Base-by-base conservation (phyloP, 2,329 filamentous ascomycete species). In the Aspergillus sp. region DNA sequence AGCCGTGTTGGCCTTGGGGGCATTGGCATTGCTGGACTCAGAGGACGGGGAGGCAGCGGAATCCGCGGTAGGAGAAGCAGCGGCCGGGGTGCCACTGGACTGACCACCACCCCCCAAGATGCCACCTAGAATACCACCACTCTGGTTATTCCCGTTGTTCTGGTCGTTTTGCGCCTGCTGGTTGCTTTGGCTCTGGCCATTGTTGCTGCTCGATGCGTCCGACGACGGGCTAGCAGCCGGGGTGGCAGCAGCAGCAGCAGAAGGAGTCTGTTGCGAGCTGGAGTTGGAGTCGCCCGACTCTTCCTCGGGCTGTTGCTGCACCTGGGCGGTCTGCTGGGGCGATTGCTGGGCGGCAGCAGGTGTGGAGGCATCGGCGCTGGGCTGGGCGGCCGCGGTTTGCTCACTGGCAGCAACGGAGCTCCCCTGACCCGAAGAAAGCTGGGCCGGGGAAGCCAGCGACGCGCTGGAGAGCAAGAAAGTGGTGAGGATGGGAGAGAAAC, bases 381-480 rank as follows among this genome's bases (percentile, higher is more conserved):
- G 19, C 19, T 51, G 49, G 35, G 49, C 41, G 33, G 30, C 41
- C 8, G 49, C 42, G 19, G 48, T 46, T 39, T 48, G 36, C 30
- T 51, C 45, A 4, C 12, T 26, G 30, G 8, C 30, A 9, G 30
- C 6, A 9, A 9, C 30, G 8, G 30, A 32, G 43, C 44, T 47
- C 9, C 46, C 46, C 42, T 41, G 26, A 43, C 48, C 47, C 29
- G 54, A 50, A 19, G 54, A 56, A 12, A 43, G 46, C 44, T 52
- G 50, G 12, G 51, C 45, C 38, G 54, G 52, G 27, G 52, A 55
- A 46, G 56, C 56, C 46, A 57, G 52, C 45, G 52, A 48, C 19
- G 52, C 49, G 47, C 55, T 50, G 33, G 55, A 58, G 40, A 58
- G 55, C 52, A 58, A 45, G 41, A 58, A 44, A 42, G 40, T 42